Conservation (phyloP, 2,329 filamentous ascomycete species). For the Monosporascus cannonballus region DNA sequence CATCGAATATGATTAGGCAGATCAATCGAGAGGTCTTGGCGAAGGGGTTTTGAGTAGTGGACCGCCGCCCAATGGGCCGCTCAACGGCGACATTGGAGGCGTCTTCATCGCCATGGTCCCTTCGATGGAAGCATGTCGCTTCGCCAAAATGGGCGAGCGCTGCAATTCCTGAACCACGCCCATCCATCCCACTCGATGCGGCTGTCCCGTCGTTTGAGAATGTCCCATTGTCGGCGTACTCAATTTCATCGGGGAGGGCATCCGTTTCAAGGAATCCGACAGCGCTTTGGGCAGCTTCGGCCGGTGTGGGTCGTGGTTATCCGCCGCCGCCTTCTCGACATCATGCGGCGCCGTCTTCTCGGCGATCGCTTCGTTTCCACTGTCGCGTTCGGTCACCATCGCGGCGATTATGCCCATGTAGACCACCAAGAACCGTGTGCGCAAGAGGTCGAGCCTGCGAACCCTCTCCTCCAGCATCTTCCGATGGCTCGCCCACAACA, state of each 20-base stretch:
- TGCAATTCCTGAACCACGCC: conserved; percentile 59
- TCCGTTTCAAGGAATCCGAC: conserved; percentile 37
- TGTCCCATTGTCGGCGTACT: conserved; percentile 50
- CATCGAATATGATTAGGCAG: background rate
- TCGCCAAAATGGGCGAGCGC: conserved; percentile 53
- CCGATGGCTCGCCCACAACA: conserved; percentile 54
- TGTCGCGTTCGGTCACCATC: conserved; percentile 23
- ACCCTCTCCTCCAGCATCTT: conserved; percentile 50
- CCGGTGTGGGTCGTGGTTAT: conserved; percentile 21
- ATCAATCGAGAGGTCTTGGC: conserved; percentile 9
- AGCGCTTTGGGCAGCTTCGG: conserved; percentile 34
- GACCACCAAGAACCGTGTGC: conserved; percentile 59
- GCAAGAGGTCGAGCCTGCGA: conserved; percentile 52
- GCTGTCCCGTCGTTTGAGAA: conserved; percentile 38
- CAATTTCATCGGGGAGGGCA: conserved; percentile 45
- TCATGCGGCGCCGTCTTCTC: conserved; percentile 22
- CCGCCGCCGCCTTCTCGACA: background rate
- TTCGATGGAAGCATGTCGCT: conserved; percentile 58
- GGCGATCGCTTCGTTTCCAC: conserved; percentile 24
- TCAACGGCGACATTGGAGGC: conserved; percentile 14
- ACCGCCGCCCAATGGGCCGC: conserved; percentile 7
- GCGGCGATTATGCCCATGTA: conserved; percentile 55
- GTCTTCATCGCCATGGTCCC: conserved; percentile 37
- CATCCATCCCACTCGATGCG: conserved; percentile 52
- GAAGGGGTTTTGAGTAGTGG: conserved; percentile 12